Conservation (phyloP, 805 yeast genomes). For the Kuraishia ogatae region DNA sequence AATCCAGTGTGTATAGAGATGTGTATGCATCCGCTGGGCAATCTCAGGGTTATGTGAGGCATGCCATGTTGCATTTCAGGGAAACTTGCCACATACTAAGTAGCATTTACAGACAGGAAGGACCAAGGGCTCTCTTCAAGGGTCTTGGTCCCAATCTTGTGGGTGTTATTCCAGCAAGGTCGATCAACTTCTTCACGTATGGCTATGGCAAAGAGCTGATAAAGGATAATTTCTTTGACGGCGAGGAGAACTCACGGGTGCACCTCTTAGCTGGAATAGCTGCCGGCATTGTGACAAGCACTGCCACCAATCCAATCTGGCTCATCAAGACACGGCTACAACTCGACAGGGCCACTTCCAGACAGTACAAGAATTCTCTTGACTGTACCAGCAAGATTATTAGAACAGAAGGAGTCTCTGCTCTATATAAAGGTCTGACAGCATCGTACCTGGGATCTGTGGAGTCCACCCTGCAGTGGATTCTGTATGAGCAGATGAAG, state of each 20-base stretch:
- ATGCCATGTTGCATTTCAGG: conserved; percentile 52
- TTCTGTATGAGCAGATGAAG: conserved; percentile 92
- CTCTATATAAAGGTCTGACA: conserved; percentile 83
- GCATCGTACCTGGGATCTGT: conserved; percentile 92
- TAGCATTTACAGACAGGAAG: conserved; percentile 67
- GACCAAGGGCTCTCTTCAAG: conserved; percentile 78
- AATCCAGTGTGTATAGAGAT: conserved; percentile 71
- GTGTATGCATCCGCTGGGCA: conserved; percentile 35
- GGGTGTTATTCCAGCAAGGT: conserved; percentile 97
- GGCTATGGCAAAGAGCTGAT: conserved; percentile 83
- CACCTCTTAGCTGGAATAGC: conserved; percentile 80
- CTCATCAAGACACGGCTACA: conserved; percentile 90
- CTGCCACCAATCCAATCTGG: conserved; percentile 98
- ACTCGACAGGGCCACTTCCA: conserved; percentile 60
- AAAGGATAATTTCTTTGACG: conserved; percentile 57
- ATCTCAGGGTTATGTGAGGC: conserved; percentile 25
- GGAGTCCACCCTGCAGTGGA: conserved; percentile 94
- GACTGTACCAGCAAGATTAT: conserved; percentile 73
- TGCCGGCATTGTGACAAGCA: conserved; percentile 92
- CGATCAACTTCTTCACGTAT: conserved; percentile 92
- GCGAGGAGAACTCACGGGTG: conserved; percentile 74
- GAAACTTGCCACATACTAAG: conserved; percentile 74
- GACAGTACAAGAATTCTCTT: conserved; percentile 71
- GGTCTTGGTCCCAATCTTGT: conserved; percentile 96
- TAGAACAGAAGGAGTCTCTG: conserved; percentile 66